Evolutionary conservation across 805 yeast genomes (phyloP), one percentile per base, ranked within the genome.

Genomic region (Saturnispora galanensis): DNA sequence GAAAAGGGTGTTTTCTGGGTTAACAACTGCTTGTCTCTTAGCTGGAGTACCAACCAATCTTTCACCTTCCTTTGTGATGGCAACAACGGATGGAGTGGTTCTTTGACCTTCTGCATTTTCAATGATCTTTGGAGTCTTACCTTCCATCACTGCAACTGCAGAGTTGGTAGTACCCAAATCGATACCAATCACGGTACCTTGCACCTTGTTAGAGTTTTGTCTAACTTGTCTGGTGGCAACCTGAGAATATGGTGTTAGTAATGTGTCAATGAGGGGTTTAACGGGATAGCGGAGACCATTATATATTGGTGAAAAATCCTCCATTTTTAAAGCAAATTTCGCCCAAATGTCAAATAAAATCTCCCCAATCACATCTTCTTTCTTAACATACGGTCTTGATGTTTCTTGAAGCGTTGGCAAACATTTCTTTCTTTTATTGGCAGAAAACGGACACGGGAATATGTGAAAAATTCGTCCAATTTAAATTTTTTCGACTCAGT

Each of bases 131-230:
- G 87, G 79, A 28, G 72, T 69, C 51, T 75, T 68, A 38, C 82
- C 81, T 54, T 76, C 75, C 67, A 81, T 79, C 45, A 81, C 67
- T 10, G 94, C 94, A 30, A 84, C 90, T 2, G 93, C 94, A 37
- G 90, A 82, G 64, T 84, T 84, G 37, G 95, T 84, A 17, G 95
- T 84, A 26, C 95, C 95, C 46, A 84, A 63, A 62, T 84, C 95
- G 50, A 84, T 84, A 47, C 95, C 95, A 41, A 82, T 76, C 4
- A 82, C 87, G 46, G 65, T 57, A 50, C 69, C 69, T 46, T 56
- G 54, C 36, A 63, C 64, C 53, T 64, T 62, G 52, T 54, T 55
- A 44, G 65, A 60, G 52, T 62, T 60, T 51, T 51, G 53, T 59
- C 66, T 60, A 47, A 60, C 58, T 46, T 56, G 59, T 50, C 51